A percentile compares a stretch with the other conserved stretches of the same genome.
Conservation (phyloP, 768 basidiomycete species). For the Xerocomellus dryophilus region DNA sequence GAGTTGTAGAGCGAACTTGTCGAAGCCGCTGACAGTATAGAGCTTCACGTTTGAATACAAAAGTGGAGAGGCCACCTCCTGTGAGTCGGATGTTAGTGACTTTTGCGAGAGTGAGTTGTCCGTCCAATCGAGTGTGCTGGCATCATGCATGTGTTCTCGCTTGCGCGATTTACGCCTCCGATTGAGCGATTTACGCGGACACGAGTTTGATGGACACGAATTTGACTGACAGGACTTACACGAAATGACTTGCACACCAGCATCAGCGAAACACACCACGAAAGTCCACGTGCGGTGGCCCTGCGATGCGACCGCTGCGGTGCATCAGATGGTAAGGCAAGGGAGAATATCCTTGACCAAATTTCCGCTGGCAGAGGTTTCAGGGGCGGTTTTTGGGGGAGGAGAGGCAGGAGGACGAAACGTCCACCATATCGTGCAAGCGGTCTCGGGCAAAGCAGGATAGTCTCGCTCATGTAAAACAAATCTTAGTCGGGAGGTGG, state of each 20-base stretch:
- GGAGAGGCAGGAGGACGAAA: constrained; percentile 64
- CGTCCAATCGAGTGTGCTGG: neutral
- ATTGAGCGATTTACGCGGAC: neutral
- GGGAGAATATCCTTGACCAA: constrained; percentile 61
- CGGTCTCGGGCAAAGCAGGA: constrained; percentile 66
- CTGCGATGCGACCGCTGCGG: constrained; percentile 9
- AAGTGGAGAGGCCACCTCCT: constrained; percentile 68
- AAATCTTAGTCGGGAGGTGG: neutral
- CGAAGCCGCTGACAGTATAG: constrained; percentile 42
- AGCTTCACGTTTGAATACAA: constrained; percentile 58
- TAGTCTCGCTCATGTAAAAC: constrained; percentile 34
- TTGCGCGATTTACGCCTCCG: neutral
- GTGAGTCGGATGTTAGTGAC: constrained; percentile 15
- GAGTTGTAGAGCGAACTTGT: constrained; percentile 58
- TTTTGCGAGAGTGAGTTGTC: neutral
- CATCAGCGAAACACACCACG: constrained; percentile 30
- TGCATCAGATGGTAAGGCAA: constrained; percentile 23
- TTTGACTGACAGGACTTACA: constrained; percentile 28
- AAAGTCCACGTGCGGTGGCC: neutral
- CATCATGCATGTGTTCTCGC: neutral
- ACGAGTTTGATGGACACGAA: neutral
- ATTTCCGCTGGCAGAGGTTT: constrained; percentile 66
- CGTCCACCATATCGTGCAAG: constrained; percentile 57
- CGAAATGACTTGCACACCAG: constrained; percentile 40
- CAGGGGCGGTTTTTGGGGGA: constrained; percentile 50